Conservation (phyloP, 177 flowering plant genomes). For the Vitis hybrid region DNA sequence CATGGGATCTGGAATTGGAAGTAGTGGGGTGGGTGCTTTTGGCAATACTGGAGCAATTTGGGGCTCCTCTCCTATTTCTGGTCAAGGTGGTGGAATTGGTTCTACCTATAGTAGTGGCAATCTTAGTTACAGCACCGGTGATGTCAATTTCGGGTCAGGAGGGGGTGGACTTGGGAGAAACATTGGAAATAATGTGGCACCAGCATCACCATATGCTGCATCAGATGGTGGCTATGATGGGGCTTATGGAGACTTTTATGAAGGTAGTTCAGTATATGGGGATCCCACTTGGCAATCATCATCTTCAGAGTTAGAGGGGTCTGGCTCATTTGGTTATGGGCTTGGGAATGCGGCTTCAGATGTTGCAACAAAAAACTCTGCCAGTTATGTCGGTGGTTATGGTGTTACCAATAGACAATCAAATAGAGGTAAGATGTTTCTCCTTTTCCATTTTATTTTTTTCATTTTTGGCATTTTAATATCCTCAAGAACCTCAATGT, state of each 20-base stretch:
- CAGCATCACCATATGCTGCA: conserved; percentile 32
- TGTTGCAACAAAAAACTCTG: conserved; percentile 46
- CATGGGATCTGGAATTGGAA: conserved; percentile 50
- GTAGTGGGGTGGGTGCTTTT: conserved; percentile 40
- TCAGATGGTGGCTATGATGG: conserved; percentile 51
- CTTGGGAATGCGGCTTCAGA: conserved; percentile 56
- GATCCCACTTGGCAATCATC: conserved; percentile 65
- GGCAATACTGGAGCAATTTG: conserved; percentile 59
- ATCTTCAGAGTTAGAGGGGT: conserved; percentile 48
- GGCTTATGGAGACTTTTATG: conserved; percentile 39
- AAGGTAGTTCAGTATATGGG: conserved; percentile 43
- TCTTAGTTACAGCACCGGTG: conserved; percentile 41
- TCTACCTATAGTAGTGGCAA: conserved; percentile 35
- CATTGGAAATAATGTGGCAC: conserved; percentile 27
- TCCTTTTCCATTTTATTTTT: background rate
- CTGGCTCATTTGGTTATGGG: conserved; percentile 58
- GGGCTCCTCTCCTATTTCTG: conserved; percentile 48
- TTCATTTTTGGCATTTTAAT: background rate
- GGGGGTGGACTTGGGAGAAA: conserved; percentile 51
- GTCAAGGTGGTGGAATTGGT: conserved; percentile 46
- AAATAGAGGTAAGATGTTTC: conserved; percentile 55
- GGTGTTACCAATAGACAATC: conserved; percentile 64
- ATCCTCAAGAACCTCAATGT: too few relatives aligned
- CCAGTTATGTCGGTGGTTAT: conserved; percentile 64
- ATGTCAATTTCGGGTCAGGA: conserved; percentile 44